Evolutionary conservation across 2,329 filamentous ascomycete genomes (phyloP).

Genomic region (Ophiocordyceps unilateralis): DNA sequence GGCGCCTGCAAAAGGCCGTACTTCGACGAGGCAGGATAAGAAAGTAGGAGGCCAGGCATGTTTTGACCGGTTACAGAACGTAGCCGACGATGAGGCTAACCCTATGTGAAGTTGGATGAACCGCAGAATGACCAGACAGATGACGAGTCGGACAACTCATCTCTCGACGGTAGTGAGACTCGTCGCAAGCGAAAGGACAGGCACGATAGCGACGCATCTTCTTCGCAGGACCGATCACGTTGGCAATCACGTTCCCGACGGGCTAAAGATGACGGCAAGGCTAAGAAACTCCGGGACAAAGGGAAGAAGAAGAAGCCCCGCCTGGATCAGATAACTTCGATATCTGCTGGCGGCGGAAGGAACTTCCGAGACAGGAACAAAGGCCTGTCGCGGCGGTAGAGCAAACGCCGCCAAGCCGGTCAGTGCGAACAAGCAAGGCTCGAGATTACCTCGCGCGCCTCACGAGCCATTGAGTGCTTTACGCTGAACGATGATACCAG

Average conservation of each 20-base stretch:
- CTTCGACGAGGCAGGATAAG: conserved; percentile 16
- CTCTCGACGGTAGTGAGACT: conserved; percentile 9
- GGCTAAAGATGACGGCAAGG: conserved; percentile 11
- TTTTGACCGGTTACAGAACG: neutral
- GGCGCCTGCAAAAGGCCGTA: conserved; percentile 15
- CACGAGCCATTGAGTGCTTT: neutral
- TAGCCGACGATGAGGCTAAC: conserved; percentile 1
- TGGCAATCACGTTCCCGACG: conserved; percentile 15
- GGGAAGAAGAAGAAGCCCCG: conserved; percentile 50
- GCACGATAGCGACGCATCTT: conserved; percentile 7
- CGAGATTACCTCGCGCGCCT: neutral
- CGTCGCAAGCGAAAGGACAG: conserved; percentile 11
- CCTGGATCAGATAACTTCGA: conserved; percentile 42
- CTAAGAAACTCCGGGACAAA: conserved; percentile 36
- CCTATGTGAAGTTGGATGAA: neutral
- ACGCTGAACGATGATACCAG: neutral
- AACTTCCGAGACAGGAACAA: neutral
- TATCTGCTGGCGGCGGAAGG: conserved; percentile 28
- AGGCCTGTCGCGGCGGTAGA: no score
- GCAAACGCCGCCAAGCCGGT: neutral
- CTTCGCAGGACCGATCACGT: conserved; percentile 12
- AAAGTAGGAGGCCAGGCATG: conserved; percentile 12
- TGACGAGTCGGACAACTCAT: conserved; percentile 11
- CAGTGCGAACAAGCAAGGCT: neutral
- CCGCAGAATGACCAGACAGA: conserved; percentile 2